Percentiles rank a stretch among this genome's conserved stretches.
Evolutionary conservation across 805 yeast genomes (phyloP).

Genomic region (Lachancea waltii): DNA sequence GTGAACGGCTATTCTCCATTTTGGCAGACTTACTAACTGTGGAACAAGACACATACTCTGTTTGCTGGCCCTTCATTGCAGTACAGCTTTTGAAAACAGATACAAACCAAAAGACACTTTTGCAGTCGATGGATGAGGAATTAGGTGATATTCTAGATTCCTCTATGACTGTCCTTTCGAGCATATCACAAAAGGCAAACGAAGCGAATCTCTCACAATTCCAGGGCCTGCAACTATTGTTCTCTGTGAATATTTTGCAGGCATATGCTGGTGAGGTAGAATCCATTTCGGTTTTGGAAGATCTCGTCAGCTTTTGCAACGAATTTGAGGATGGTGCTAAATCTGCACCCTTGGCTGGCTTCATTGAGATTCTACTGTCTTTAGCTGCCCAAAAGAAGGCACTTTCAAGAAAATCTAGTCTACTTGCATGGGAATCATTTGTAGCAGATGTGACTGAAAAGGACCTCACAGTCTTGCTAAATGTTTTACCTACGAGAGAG

Average conservation of each 20-base stretch:
- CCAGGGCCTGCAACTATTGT: constrained; percentile 65
- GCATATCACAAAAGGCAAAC: constrained; percentile 19
- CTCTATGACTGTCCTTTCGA: constrained; percentile 43
- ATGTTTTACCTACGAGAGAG: constrained; percentile 60
- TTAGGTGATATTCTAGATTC: constrained; percentile 42
- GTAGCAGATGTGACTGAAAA: constrained; percentile 38
- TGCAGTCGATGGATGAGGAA: constrained; percentile 51
- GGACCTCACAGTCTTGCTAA: constrained; percentile 46
- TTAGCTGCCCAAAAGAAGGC: constrained; percentile 52
- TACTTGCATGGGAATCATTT: constrained; percentile 52
- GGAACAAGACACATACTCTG: constrained; percentile 15
- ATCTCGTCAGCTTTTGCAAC: constrained; percentile 48
- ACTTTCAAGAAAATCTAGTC: constrained; percentile 50
- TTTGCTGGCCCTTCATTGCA: constrained; percentile 54
- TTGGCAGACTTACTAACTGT: constrained; percentile 49
- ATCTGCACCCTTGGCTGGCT: constrained; percentile 39
- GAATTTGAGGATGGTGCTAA: constrained; percentile 32
- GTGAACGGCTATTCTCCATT: constrained; percentile 62
- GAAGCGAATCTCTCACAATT: constrained; percentile 32
- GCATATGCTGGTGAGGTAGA: constrained; percentile 72
- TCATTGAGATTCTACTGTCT: constrained; percentile 54
- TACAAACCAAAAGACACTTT: constrained; percentile 27
- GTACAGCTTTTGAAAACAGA: constrained; percentile 35
- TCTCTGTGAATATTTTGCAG: constrained; percentile 72
- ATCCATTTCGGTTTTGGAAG: constrained; percentile 66